These are phyloP conservation scores for Colletotrichum melonis DNA, from an alignment of 2,329 filamentous ascomycete species.

Conservation along the genomic window DNA sequence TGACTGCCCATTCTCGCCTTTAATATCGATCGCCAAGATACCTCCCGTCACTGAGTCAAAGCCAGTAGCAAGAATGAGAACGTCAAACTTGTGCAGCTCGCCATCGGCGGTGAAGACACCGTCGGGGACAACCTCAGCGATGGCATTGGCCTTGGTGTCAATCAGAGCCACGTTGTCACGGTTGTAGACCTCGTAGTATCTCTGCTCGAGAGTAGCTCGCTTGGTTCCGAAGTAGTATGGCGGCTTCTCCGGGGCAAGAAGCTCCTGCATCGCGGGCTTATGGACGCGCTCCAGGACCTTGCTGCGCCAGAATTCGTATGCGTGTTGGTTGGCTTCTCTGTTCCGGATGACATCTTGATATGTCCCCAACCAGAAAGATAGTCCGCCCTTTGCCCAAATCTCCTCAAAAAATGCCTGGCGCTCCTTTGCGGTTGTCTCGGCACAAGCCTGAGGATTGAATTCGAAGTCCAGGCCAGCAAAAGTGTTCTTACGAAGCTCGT, in stretches of 20 bases:
- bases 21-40: conserved; percentile 51
- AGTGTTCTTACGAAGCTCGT: no score
- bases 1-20: conserved; percentile 42
- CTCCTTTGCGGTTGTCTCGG: no score
- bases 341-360: background rate
- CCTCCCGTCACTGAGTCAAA: conserved; percentile 54
- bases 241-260: conserved; percentile 7
- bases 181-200: conserved; percentile 58
- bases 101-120: conserved; percentile 15
- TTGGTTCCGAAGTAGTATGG: conserved; percentile 43
- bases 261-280: background rate
- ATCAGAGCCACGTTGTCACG: conserved; percentile 54
- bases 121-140: conserved; percentile 10
- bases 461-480: no score
- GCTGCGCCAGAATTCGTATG: conserved; percentile 11
- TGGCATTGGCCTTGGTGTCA: conserved; percentile 42
- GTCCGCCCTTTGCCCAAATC: no score
- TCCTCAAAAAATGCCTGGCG: no score
- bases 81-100: conserved; percentile 38
- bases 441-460: no score
- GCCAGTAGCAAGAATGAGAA: conserved; percentile 42
- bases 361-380: background rate
- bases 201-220: conserved; percentile 53
- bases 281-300: background rate
- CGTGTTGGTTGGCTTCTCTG: background rate